Evolutionary conservation across 2,329 filamentous ascomycete genomes (phyloP), one percentile per base, ranked within the genome.

Genomic region (Madurella fahalii): DNA sequence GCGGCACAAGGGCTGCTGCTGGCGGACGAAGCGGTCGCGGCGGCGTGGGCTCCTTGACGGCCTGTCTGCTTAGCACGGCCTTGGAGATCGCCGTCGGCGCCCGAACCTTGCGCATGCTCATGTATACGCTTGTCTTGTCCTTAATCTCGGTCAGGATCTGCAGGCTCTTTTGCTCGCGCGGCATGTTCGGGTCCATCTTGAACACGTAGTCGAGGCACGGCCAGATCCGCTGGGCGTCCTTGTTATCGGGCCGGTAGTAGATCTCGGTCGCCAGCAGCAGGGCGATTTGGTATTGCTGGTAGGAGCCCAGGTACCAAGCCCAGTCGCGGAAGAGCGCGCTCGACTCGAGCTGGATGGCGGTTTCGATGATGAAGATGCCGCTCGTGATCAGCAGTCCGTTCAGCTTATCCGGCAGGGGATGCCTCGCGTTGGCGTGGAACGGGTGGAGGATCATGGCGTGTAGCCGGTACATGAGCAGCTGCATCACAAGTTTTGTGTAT

Each of bases 261-360:
- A 89, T 71, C 65, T 91, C 86, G 18, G 82, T 79, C 7, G 89
- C 75, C 18, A 92, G 73, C 1, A 91, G 74, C 32, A 91, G 75
- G 0, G 86, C 85, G 4, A 80, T 78, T 64, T 90, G 87, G 67
- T 85, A 89, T 65, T 90, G 87, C 58, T 88, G 84, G 59, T 87
- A 81, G 5, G 87, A 85, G 4, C 86, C 85, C 12, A 74, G 64
- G 61, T 90, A 90, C 88, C 88, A 91, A 1, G 74, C 70, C 86
- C 86, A 91, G 1, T 71, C 71, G 1, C 71, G 68, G 39, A 89
- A 77, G 4, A 65, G 55, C 0, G 65, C 66, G 52, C 72, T 71
- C 5, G 70, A 76, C 56, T 78, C 76, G 4, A 79, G 71, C 57
- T 74, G 71, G 46, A 76, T 75, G 1, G 74, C 73, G 2, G 76